Base-by-base conservation (phyloP, 2,329 filamentous ascomycete genomes). In the Monascus ruber region DNA sequence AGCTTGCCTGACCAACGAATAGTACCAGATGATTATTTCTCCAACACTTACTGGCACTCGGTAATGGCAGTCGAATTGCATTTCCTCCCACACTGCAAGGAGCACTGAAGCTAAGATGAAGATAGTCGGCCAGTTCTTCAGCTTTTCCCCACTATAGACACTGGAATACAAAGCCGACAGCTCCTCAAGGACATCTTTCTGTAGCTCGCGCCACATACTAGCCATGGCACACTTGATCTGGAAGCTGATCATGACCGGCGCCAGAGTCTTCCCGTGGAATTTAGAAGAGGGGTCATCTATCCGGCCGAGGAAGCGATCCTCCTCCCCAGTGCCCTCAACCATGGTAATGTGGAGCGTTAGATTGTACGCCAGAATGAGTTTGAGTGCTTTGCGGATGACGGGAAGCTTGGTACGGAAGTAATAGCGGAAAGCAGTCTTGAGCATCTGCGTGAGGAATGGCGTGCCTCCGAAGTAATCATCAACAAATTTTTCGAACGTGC, bases 221-320 rank as follows among this genome's bases (percentile, higher is more conserved):
- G 88, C 89, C 68, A 96, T 81, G 39, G 88, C 88, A 55, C 85
- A 91, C 76, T 96, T 96, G 72, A 96, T 87, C 70, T 95, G 86
- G 77, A 95, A 95, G 72, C 95, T 96, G 76, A 96, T 93, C 88
- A 96, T 94, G 59, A 95, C 88, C 8, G 89, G 89, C 10, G 89
- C 89, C 46, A 94, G 80, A 29, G 83, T 88, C 71, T 89, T 89
- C 56, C 88, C 88, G 53, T 76, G 82, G 72, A 83, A 95, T 60
- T 85, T 91, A 49, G 86, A 94, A 39, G 81, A 77, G 54, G 85
- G 78, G 54, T 91, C 84, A 37, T 89, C 79, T 47, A 96, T 89
- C 68, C 85, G 82, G 47, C 88, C 89, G 39, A 84, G 73, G 58
- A 88, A 72, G 24, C 72, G 68, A 46, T 86, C 78, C 55, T 94